Evolutionary conservation across 306 rosid genomes (phyloP).

Genomic region (Citrullus amarus): DNA sequence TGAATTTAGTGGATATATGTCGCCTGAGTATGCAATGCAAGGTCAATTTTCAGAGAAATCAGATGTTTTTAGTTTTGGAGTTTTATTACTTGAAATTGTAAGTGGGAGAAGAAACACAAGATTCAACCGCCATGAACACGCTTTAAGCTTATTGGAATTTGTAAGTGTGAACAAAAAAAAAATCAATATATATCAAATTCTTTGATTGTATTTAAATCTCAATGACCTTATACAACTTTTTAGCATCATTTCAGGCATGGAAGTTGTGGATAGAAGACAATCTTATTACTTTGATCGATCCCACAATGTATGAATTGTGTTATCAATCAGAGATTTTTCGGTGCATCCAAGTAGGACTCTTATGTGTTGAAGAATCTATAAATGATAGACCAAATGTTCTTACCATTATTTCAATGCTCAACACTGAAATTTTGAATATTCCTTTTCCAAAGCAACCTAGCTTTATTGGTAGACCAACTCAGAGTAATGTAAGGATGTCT

Average conservation of each 20-base stretch:
- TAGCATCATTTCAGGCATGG: neutral
- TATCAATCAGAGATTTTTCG: neutral
- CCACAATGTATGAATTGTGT: neutral
- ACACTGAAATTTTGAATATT: neutral
- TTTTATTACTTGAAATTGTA: neutral
- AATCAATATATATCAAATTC: neutral
- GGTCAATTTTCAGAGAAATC: slow-evolving; percentile 2
- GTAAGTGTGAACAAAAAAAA: neutral
- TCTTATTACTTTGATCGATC: neutral
- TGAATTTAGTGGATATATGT: neutral
- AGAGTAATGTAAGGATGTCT: neutral
- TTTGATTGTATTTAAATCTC: neutral
- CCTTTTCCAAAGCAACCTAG: neutral
- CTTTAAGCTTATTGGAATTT: neutral
- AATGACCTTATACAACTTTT: neutral
- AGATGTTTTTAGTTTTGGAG: slow-evolving; percentile 1
- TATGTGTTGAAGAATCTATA: slow-evolving; percentile 1
- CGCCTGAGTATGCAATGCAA: neutral
- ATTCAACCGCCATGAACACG: neutral
- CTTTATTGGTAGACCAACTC: neutral
- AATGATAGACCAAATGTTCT: neutral
- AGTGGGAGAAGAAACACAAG: neutral
- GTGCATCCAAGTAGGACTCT: neutral
- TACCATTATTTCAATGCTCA: neutral
- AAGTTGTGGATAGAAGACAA: slow-evolving; percentile 4